Percentiles rank a stretch among this genome's conserved stretches.
Conservation (phyloP, 257 asterid species). For the Phtheirospermum japonicum region DNA sequence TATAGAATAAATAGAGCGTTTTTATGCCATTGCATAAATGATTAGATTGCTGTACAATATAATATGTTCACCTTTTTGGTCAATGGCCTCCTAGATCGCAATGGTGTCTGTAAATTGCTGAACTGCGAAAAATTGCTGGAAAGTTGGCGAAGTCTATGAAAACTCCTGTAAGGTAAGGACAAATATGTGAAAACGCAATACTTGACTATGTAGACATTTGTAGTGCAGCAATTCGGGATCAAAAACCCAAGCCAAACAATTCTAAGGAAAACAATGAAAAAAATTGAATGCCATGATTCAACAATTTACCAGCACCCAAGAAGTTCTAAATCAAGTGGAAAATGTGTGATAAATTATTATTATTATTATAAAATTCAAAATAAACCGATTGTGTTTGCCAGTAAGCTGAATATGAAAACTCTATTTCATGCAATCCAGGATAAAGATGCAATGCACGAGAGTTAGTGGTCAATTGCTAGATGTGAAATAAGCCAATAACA, state of each 20-base stretch:
- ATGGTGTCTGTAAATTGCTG: conserved; percentile 64
- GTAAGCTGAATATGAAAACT: conserved; percentile 13
- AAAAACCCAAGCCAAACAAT: conserved; percentile 11
- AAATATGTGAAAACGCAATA: conserved; percentile 22
- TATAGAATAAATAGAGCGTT: too few species aligned
- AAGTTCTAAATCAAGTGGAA: conserved; percentile 6
- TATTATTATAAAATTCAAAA: neutral
- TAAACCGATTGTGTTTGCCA: neutral
- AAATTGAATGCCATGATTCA: neutral
- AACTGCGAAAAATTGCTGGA: conserved; percentile 86
- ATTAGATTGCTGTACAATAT: conserved; percentile 12
- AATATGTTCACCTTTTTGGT: conserved; percentile 64
- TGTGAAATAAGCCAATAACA: neutral
- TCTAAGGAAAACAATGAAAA: conserved; percentile 7
- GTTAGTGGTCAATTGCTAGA: neutral
- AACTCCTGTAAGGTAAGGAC: conserved; percentile 45
- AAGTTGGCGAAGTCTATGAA: conserved; percentile 81
- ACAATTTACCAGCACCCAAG: conserved; percentile 20
- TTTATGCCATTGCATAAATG: conserved; percentile 1
- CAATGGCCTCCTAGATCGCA: conserved; percentile 75
- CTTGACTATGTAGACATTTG: conserved; percentile 14
- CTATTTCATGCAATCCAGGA: neutral
- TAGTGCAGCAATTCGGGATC: conserved; percentile 15
- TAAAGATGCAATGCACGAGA: too few species aligned
- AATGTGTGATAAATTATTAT: neutral